Percentiles rank a stretch among this genome's conserved stretches.
Conservation (phyloP, 2,329 filamentous ascomycete species). For the Neopestalotiopsis sp. region DNA sequence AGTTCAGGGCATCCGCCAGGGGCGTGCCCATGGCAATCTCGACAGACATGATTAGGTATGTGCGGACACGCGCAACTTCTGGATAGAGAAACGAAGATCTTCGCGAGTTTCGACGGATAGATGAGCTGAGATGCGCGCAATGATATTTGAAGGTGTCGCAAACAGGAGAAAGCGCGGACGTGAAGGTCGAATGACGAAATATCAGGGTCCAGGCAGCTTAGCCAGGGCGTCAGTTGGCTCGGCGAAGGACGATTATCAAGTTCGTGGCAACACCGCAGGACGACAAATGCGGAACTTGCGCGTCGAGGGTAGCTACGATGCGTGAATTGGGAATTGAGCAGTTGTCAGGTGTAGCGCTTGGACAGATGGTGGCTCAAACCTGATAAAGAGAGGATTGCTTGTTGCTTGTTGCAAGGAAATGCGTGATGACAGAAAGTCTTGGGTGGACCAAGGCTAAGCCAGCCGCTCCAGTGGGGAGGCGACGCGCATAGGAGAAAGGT, state of each 20-base stretch:
- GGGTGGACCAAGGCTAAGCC: constrained; percentile 3
- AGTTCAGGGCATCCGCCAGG: constrained; percentile 81
- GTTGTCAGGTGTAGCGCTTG: not conserved
- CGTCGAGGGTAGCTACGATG: not conserved
- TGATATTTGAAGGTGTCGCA: not conserved
- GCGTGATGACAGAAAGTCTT: constrained; percentile 16
- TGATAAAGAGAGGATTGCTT: constrained; percentile 10
- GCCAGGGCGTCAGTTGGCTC: not conserved
- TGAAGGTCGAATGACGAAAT: not conserved
- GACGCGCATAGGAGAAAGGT: constrained; percentile 10
- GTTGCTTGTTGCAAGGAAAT: constrained; percentile 8
- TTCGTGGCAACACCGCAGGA: not conserved
- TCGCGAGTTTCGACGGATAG: not conserved
- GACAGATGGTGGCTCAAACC: not conserved
- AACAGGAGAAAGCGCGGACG: not conserved
- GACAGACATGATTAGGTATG: constrained; percentile 68
- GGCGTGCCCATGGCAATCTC: constrained; percentile 80
- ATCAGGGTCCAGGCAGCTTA: not conserved
- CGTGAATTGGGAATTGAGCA: not conserved
- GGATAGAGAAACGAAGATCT: not conserved
- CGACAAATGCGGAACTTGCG: not conserved
- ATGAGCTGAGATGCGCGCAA: not conserved
- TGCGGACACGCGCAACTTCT: not conserved
- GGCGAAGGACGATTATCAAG: not conserved
- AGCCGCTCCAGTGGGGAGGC: not conserved